Evolutionary conservation across 306 rosid genomes (phyloP).

Genomic region (Biancaea sappan): DNA sequence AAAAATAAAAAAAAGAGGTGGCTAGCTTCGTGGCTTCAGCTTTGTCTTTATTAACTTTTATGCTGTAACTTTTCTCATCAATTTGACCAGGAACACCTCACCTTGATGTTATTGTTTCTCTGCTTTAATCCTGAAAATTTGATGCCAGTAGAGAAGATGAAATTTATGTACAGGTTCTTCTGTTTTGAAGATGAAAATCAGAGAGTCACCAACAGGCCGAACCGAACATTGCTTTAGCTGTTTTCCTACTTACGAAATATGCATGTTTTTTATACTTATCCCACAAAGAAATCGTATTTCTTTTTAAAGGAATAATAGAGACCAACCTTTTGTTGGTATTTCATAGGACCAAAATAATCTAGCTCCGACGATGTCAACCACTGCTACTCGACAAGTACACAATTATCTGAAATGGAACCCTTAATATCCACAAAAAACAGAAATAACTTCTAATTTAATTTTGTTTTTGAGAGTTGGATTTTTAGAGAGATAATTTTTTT

Average conservation of each 20-base stretch:
- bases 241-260: background rate
- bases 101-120: constrained; percentile 35
- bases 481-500: no score
- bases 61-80: constrained; percentile 25
- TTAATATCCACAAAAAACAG: background rate
- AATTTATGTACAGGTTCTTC: background rate
- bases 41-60: constrained; percentile 38
- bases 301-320: constrained; percentile 13
- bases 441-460: no score
- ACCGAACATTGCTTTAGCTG: background rate
- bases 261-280: constrained; percentile 19
- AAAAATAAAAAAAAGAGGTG: constrained; percentile 48
- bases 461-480: no score
- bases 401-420: constrained; percentile 23
- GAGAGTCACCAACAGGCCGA: background rate
- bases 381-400: constrained; percentile 16
- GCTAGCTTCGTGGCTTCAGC: constrained; percentile 47
- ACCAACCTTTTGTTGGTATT: background rate
- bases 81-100: constrained; percentile 58
- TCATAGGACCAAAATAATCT: constrained; percentile 15
- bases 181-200: background rate
- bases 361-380: constrained; percentile 20
- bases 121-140: no score
- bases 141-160: background rate
- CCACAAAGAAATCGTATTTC: constrained; percentile 19